Evolutionary conservation across 2,329 filamentous ascomycete genomes (phyloP).

Genomic region (Ceratocystiopsis minuta): DNA sequence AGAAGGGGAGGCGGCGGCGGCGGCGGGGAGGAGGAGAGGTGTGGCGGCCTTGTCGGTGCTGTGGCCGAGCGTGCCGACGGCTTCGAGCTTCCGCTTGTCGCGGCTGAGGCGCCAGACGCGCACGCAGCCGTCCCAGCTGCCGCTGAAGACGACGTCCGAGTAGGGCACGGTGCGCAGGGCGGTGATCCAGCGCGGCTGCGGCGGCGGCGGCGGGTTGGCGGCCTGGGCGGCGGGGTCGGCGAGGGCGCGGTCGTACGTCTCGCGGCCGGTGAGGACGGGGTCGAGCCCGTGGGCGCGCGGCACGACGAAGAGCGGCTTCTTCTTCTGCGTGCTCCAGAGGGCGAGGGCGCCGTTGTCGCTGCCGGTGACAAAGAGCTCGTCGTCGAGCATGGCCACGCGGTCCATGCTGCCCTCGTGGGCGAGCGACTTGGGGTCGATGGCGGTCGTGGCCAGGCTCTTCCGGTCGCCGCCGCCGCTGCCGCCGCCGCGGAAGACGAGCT

Average conservation of each 20-base stretch:
- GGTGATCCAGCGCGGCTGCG: conserved; percentile 75
- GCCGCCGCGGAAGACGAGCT: conserved; percentile 85
- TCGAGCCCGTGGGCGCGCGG: conserved; percentile 75
- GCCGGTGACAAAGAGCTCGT: conserved; percentile 78
- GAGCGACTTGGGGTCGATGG: conserved; percentile 10
- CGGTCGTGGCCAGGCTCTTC: conserved; percentile 22
- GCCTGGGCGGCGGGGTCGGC: conserved; percentile 71
- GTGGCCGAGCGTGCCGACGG: conserved; percentile 43
- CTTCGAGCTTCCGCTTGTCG: conserved; percentile 64
- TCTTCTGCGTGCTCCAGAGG: conserved; percentile 81
- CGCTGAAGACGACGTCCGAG: conserved; percentile 75
- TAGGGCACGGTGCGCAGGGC: conserved; percentile 74
- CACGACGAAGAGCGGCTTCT: conserved; percentile 75
- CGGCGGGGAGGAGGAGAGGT: neutral
- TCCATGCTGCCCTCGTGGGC: conserved; percentile 75
- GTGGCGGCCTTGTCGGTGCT: too few relatives aligned
- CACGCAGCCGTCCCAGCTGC: conserved; percentile 85
- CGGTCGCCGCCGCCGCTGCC: conserved; percentile 25
- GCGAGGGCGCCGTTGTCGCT: conserved; percentile 77
- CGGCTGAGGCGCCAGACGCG: conserved; percentile 70
- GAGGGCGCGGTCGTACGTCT: conserved; percentile 16
- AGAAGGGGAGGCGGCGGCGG: neutral
- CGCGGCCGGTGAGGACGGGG: conserved; percentile 44
- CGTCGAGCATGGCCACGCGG: conserved; percentile 76
- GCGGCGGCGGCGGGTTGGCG: conserved; percentile 40